Base-by-base conservation (phyloP, 2,329 filamentous ascomycete genomes). In the Fusarium udum region DNA sequence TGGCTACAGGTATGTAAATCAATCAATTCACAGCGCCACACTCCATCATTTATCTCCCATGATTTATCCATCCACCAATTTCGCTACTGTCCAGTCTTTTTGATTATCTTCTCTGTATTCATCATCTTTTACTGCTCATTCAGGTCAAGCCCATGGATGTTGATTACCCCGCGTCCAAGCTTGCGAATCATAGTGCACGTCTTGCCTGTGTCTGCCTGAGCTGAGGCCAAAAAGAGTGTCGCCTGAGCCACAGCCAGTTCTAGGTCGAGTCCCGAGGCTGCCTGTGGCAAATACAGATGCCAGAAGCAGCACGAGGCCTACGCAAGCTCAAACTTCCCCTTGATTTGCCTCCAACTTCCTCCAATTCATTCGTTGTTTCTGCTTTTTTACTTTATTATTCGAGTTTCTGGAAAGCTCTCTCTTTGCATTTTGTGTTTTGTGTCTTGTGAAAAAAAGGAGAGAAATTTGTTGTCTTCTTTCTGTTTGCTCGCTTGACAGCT, bases 141-240 rank as follows among this genome's bases (percentile, higher is more conserved):
- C 55, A 71, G 61, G 45, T 62, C 51, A 67, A 58, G 57, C 28
- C 64, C 48, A 42, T 48, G 34, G 43, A 49, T 45, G 22, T 67
- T 68, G 67, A 45, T 66, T 75, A 75, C 75, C 75, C 75, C 75
- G 75, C 75, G 72, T 65, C 58, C 52, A 58, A 40, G 64, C 67
- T 73, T 77, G 75, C 71, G 71, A 73, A 77, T 76, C 75, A 77
- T 55, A 52, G 64, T 36, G 68, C 60, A 64, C 45, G 49, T 61
- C 45, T 56, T 61, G n/a, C 34, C 42, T 55, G 28, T 49, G 59
- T 26, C 64, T 69, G 69, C 72, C 67, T 73, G 69, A 64, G 66
- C 65, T 69, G 48, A 48, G 51, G 57, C 45, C 69, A 57, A 65
- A 58, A 58, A 64, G 48, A n/a, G 55, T 48, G 61, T 77, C 67